Base-by-base conservation (phyloP, 345 rosid genomes). In the Citrus cavaleriei region DNA sequence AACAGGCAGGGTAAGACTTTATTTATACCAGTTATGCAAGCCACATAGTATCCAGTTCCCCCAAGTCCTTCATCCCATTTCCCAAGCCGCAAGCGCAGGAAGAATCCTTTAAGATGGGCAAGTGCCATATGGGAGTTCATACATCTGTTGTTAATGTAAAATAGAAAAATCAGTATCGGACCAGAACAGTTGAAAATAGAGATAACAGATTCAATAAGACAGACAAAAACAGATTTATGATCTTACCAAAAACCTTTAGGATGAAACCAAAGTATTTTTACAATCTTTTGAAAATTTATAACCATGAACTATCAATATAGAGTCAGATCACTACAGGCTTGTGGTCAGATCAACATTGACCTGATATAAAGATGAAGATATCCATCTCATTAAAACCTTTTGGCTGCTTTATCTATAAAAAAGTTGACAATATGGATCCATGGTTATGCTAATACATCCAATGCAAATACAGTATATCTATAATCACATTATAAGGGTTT, bases 41-140 rank as follows among this genome's bases (percentile, higher is more conserved):
- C 99, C 25, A 91, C 97, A 60, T 84, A 66, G 79, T 93, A 96
- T 51, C 94, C 92, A 3, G 97, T 90, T 85, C 91, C 92, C 24
- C 93, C 91, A 22, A 86, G 77, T 70, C 90, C 97, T 73, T 87
- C 90, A 73, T 88, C 88, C 97, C 97, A 86, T 82, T 91, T 92
- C 66, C 95, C 93, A 5, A 96, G 86, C 72, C 97, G 88, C 88
- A 93, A 81, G 40, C 98, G 95, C 84, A 96, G 81, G 78, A 88
- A 93, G 77, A 87, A 88, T 14, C 99, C 99, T 82, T 91, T 81
- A 19, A 93, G 97, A 73, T 80, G 86, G 18, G 85, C 76, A 30
- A 81, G 80, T 57, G 97, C 81, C 80, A 82, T 78, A 32, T 55
- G 79, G 25, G 88, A 86, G 68, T 86, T 86, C 82, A 85, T 87